phyloP scores from a whole-genome alignment of 495 filamentous ascomycete species.

The Lepidopterella palustris region DNA sequence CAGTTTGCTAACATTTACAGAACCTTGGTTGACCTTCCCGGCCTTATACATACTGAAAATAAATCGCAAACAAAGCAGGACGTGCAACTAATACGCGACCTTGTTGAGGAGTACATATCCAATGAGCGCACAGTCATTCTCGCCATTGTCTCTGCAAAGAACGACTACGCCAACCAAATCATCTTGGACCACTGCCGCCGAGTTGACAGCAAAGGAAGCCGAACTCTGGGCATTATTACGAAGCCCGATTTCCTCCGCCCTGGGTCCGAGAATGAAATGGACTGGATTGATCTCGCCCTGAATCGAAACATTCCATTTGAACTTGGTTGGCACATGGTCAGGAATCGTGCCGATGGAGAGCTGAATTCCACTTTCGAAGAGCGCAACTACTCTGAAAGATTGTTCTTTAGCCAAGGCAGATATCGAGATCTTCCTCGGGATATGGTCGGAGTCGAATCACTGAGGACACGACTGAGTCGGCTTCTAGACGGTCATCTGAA shows the following conservation, averaged over 20 bases:
- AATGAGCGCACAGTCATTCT: constrained; percentile 52
- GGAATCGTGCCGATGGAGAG: constrained; percentile 43
- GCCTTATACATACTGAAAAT: constrained; percentile 47
- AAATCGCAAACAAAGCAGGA: constrained; percentile 40
- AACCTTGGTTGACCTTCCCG: constrained; percentile 61
- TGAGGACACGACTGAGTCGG: constrained; percentile 30
- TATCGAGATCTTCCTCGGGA: constrained; percentile 27
- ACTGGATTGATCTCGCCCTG: constrained; percentile 48
- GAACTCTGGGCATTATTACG: constrained; percentile 56
- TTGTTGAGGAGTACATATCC: constrained; percentile 55
- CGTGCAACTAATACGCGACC: constrained; percentile 43
- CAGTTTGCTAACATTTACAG: constrained; percentile 1
- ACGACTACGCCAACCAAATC: constrained; percentile 45
- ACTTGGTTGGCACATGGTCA: constrained; percentile 65
- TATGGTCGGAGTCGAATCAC: constrained; percentile 27
- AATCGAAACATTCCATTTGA: constrained; percentile 57
- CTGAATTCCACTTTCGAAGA: constrained; percentile 37
- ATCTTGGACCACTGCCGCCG: constrained; percentile 41
- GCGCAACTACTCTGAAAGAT: constrained; percentile 38
- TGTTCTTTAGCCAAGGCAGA: constrained; percentile 36
- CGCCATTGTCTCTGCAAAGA: constrained; percentile 49
- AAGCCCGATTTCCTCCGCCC: constrained; percentile 47
- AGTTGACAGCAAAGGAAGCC: constrained; percentile 41
- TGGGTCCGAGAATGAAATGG: constrained; percentile 44
- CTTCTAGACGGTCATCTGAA: constrained; percentile 31